These are phyloP conservation scores for Punica granatum DNA, from an alignment of 345 rosid species.

Conservation along the genomic window DNA sequence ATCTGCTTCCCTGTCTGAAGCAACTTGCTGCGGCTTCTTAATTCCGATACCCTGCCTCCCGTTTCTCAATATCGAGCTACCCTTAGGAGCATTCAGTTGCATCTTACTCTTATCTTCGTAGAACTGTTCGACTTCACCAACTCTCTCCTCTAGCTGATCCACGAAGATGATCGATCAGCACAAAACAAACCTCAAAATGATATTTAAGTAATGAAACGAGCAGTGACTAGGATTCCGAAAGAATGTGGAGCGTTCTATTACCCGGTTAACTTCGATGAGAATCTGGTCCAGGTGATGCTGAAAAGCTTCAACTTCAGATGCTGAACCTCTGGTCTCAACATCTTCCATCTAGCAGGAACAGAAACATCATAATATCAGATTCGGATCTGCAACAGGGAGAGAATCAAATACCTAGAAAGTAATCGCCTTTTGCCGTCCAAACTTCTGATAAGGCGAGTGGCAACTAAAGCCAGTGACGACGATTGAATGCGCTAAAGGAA, in stretches of 20 bases:
- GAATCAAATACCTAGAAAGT: not conserved
- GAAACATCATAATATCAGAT: not conserved
- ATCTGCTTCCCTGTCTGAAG: conserved; percentile 49
- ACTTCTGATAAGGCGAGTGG: not conserved
- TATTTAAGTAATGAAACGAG: not conserved
- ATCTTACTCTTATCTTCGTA: conserved; percentile 29
- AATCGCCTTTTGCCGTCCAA: not conserved
- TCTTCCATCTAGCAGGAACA: conserved; percentile 7
- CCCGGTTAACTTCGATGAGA: conserved; percentile 9
- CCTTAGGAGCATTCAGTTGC: conserved; percentile 34
- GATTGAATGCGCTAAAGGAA: no score
- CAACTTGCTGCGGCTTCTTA: conserved; percentile 62
- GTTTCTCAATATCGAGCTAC: conserved; percentile 36
- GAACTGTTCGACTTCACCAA: conserved; percentile 58
- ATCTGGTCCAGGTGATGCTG: conserved; percentile 7
- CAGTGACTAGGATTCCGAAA: not conserved
- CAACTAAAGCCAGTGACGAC: no score
- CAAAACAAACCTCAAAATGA: not conserved
- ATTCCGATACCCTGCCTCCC: conserved; percentile 36
- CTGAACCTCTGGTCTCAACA: not conserved
- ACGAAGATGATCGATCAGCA: not conserved
- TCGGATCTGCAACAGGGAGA: not conserved
- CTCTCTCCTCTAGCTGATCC: conserved; percentile 57
- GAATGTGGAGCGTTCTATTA: not conserved
- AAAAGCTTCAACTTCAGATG: conserved; percentile 3